Conservation (phyloP, 108 stramenopile species). For the Thalassiosira profunda region DNA sequence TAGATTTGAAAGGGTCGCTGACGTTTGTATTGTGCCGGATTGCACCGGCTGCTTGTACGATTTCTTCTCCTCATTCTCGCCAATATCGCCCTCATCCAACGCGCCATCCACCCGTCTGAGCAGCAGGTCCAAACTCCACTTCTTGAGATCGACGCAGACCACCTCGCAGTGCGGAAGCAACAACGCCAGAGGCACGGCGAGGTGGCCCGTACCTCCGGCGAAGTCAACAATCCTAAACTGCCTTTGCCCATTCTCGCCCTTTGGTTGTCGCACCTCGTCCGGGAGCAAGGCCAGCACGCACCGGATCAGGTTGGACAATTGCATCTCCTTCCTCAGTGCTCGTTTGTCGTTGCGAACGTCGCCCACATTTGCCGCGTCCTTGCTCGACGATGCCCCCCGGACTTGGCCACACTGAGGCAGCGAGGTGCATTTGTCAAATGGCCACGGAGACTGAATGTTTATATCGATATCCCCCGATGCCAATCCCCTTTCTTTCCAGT, state of each 20-base stretch:
- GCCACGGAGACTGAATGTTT: conserved; percentile 26
- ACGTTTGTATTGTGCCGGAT: conserved; percentile 7
- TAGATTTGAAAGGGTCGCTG: conserved; percentile 54
- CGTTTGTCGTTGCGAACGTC: conserved; percentile 46
- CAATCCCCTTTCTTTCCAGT: conserved; percentile 1
- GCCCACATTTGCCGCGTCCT: conserved; percentile 25
- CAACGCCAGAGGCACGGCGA: conserved; percentile 71
- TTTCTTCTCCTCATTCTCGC: conserved; percentile 5
- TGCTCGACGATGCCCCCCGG: conserved; percentile 10
- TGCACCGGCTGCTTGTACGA: background rate
- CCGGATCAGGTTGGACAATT: conserved; percentile 64
- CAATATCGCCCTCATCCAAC: background rate
- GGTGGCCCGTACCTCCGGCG: conserved; percentile 75
- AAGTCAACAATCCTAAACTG: conserved; percentile 77
- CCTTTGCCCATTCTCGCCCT: background rate
- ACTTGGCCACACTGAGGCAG: conserved; percentile 20
- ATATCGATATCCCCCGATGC: background rate
- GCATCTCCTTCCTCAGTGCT: conserved; percentile 69
- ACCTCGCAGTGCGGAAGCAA: conserved; percentile 63
- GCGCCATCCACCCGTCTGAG: conserved; percentile 50
- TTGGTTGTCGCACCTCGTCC: conserved; percentile 7
- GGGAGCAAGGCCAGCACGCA: conserved; percentile 69
- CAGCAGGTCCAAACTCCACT: conserved; percentile 58
- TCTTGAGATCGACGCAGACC: conserved; percentile 71
- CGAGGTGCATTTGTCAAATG: conserved; percentile 13